These are phyloP conservation scores for Trichoderma orchidacearum DNA, from an alignment of 495 filamentous ascomycete genomes.

Conservation along the genomic window DNA sequence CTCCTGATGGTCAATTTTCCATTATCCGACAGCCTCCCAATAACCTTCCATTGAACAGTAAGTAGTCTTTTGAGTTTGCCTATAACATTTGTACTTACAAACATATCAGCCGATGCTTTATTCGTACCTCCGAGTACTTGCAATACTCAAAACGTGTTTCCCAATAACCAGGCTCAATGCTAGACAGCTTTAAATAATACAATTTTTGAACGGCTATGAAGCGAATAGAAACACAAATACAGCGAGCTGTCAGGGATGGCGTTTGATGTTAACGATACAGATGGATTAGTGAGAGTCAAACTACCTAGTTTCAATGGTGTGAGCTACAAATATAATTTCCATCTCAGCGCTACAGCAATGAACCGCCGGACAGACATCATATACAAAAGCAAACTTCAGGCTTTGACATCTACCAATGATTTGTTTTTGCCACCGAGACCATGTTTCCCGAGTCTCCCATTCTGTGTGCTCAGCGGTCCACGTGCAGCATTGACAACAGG, in stretches of 20 bases:
- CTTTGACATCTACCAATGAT: no score
- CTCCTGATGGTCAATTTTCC: slow-evolving; percentile 6
- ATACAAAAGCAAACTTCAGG: no score
- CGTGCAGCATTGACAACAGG: neutral
- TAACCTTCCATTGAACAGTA: slow-evolving; percentile 5
- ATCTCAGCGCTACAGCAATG: no score
- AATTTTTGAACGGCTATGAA: neutral
- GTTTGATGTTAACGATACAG: no score
- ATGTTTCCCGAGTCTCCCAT: neutral
- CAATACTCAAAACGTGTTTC: slow-evolving; percentile 6
- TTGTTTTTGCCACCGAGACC: no score
- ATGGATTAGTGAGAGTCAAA: no score
- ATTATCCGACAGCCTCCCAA: slow-evolving; percentile 6
- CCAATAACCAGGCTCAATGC: neutral
- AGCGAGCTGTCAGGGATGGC: no score
- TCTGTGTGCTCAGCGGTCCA: neutral
- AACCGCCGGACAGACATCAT: no score
- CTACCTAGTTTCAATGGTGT: no score
- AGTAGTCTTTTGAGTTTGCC: neutral
- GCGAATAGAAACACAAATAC: no score
- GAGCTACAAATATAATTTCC: no score
- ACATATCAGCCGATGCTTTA: slow-evolving; percentile 7
- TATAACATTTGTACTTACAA: neutral
- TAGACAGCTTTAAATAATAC: no score
- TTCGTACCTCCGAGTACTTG: slow-evolving; percentile 5